These are phyloP conservation scores for Arachnopeziza araneosa DNA, from an alignment of 2,329 filamentous ascomycete genomes.

Conservation along the genomic window DNA sequence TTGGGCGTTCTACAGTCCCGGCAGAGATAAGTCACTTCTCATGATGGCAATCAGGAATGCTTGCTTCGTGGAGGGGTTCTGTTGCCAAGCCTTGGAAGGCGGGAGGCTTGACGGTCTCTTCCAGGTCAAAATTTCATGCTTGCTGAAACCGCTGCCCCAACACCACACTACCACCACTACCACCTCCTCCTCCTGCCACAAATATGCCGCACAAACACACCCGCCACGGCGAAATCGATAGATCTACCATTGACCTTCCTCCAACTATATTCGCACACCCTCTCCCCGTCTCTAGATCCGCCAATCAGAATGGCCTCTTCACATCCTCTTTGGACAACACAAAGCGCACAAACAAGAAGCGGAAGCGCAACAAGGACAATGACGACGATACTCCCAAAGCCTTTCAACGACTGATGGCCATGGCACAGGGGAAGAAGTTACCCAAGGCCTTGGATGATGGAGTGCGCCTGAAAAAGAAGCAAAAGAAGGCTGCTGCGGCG, in stretches of 20 bases:
- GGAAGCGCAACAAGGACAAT: slow-evolving; percentile 40
- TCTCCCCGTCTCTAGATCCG: slow-evolving; percentile 46
- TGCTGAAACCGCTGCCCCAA: slow-evolving; percentile 6
- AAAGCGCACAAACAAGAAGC: slow-evolving; percentile 36
- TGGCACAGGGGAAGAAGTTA: slow-evolving; percentile 54
- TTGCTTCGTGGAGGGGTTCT: background rate
- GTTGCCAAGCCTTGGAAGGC: background rate
- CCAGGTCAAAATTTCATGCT: background rate
- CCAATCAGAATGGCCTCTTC: slow-evolving; percentile 34
- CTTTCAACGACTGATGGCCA: slow-evolving; percentile 80
- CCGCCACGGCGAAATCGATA: slow-evolving; percentile 52
- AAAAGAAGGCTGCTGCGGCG: slow-evolving; percentile 19
- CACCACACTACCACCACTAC: too few relatives aligned
- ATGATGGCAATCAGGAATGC: background rate
- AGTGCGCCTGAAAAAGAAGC: slow-evolving; percentile 32
- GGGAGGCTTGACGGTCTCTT: background rate
- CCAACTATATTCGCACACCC: slow-evolving; percentile 54
- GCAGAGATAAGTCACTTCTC: background rate
- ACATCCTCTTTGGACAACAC: slow-evolving; percentile 25
- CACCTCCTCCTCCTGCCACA: background rate
- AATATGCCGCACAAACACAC: slow-evolving; percentile 87
- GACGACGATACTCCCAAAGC: slow-evolving; percentile 81
- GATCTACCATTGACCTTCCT: slow-evolving; percentile 46
- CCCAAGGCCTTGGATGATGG: slow-evolving; percentile 69
- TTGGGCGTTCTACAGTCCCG: too few relatives aligned